phyloP scores from a whole-genome alignment of 2,329 filamentous ascomycete species.

The Ophiosphaerella korrae region DNA sequence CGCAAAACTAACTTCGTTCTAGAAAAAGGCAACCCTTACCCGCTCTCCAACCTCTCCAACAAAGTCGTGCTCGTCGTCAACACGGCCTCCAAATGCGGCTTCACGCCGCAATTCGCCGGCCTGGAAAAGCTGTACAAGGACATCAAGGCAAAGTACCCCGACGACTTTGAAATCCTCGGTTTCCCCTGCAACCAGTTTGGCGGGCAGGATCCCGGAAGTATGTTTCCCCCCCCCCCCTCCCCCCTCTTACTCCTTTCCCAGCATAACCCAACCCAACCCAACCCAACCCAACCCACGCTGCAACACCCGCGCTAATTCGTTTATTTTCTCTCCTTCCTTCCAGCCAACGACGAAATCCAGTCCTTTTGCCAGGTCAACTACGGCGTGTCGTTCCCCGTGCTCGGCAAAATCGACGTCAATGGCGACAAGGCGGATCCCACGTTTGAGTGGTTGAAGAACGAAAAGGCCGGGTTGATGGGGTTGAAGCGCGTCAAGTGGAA shows the following conservation, averaged over 20 bases:
- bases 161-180: slow-evolving; percentile 85
- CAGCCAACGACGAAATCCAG: slow-evolving; percentile 63
- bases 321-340: no score
- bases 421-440: slow-evolving; percentile 79
- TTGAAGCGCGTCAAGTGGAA: slow-evolving; percentile 98
- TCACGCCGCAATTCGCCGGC: slow-evolving; percentile 92
- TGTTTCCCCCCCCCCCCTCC: not conserved
- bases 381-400: slow-evolving; percentile 86
- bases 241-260: not conserved
- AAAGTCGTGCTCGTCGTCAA: slow-evolving; percentile 97
- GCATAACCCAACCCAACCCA: no score
- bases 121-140: slow-evolving; percentile 89
- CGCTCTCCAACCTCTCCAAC: slow-evolving; percentile 75
- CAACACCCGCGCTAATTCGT: not conserved
- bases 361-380: slow-evolving; percentile 90
- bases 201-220: slow-evolving; percentile 78
- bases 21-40: slow-evolving; percentile 76
- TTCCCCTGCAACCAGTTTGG: slow-evolving; percentile 99
- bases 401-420: slow-evolving; percentile 90
- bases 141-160: slow-evolving; percentile 69
- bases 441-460: slow-evolving; percentile 73
- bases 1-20: slow-evolving; percentile 5
- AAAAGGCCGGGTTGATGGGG: slow-evolving; percentile 82
- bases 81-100: slow-evolving; percentile 98
- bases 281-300: not conserved